A percentile compares a stretch with the other conserved stretches of the same genome.
Conservation (phyloP, 495 filamentous ascomycete species). For the Penicillium ochrochloron region DNA sequence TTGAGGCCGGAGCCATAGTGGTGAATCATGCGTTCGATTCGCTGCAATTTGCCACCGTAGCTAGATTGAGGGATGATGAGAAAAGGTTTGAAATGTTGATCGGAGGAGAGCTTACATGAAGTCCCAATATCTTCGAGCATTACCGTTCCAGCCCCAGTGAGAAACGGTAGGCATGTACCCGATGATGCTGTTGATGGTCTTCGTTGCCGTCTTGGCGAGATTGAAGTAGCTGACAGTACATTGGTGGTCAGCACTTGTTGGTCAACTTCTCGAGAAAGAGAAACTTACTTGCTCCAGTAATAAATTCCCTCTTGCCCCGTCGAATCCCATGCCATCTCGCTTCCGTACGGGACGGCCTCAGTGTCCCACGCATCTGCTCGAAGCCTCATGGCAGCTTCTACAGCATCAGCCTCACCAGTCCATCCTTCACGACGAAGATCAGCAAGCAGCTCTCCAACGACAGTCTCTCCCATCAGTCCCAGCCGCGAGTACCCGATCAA, state of each 20-base stretch:
- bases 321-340: slow-evolving; percentile 60
- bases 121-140: slow-evolving; percentile 59
- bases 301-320: slow-evolving; percentile 61
- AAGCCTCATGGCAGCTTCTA: slow-evolving; percentile 46
- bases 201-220: slow-evolving; percentile 41
- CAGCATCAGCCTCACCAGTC: slow-evolving; percentile 36
- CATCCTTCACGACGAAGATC: slow-evolving; percentile 49
- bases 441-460: slow-evolving; percentile 49
- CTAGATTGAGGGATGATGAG: slow-evolving; percentile 11
- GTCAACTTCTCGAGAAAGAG: slow-evolving; percentile 6
- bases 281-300: slow-evolving; percentile 56
- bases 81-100: not conserved
- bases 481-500: slow-evolving; percentile 41
- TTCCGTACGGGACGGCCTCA: slow-evolving; percentile 53
- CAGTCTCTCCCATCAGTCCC: slow-evolving; percentile 59
- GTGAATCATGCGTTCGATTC: slow-evolving; percentile 59
- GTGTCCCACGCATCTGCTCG: slow-evolving; percentile 48
- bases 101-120: slow-evolving; percentile 32
- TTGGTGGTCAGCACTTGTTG: not conserved
- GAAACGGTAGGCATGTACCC: slow-evolving; percentile 56
- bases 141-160: slow-evolving; percentile 61
- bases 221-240: slow-evolving; percentile 45
- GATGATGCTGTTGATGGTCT: slow-evolving; percentile 53
- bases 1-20: slow-evolving; percentile 61
- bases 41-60: slow-evolving; percentile 51